A percentile compares a stretch with the other conserved stretches of the same genome.
phyloP scores from a whole-genome alignment of 1,284 basidiomycete species.

The Ceratobasidium sp. region DNA sequence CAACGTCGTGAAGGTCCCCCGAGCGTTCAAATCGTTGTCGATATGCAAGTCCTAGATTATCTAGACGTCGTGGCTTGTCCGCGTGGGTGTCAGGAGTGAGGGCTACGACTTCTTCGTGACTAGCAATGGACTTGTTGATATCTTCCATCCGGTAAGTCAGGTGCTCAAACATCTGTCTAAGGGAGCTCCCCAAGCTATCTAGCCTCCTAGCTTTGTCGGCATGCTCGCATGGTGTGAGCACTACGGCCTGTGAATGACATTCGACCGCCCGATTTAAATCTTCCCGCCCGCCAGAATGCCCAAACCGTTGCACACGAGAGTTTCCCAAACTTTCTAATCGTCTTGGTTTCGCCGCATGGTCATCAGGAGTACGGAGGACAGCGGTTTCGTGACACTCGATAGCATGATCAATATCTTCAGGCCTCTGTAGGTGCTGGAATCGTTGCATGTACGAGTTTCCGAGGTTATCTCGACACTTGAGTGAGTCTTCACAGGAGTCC shows the following conservation, averaged over 20 bases:
- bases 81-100: not conserved
- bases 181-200: not conserved
- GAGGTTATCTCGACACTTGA: not conserved
- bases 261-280: not conserved
- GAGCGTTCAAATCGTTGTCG: not conserved
- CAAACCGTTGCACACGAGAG: constrained; percentile 1
- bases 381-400: not conserved
- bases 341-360: not conserved
- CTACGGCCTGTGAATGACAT: not conserved
- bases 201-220: not conserved
- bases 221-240: not conserved
- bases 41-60: not conserved
- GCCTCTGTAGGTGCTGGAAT: not conserved
- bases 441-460: not conserved
- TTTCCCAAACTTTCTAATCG: not conserved
- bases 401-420: not conserved
- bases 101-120: not conserved
- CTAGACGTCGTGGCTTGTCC: not conserved
- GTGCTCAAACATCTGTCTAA: not conserved
- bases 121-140: not conserved
- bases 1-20: not conserved
- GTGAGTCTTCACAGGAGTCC: not conserved
- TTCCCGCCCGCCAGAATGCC: not conserved
- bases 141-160: not conserved
- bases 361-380: not conserved